A percentile compares a stretch with the other conserved stretches of the same genome.
phyloP scores from a whole-genome alignment of 331 rosid genomes.

The Spiraea crenata region DNA sequence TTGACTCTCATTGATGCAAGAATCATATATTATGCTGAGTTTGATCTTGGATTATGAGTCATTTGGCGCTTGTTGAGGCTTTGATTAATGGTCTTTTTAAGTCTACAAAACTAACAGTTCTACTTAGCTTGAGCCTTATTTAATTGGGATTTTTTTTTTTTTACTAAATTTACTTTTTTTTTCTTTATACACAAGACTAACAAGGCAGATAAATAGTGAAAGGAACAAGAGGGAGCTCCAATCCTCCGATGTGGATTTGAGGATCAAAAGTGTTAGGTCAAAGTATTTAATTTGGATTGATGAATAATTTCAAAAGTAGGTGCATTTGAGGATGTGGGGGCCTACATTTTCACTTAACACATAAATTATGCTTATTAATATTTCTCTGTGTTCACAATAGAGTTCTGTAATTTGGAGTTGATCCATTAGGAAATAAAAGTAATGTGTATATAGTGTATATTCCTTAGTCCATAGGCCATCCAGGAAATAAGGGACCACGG shows the following conservation, averaged over 20 bases:
- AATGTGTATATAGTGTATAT: too few relatives aligned
- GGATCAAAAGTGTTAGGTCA: constrained; percentile 35
- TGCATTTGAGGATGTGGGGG: constrained; percentile 31
- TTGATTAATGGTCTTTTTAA: too few relatives aligned
- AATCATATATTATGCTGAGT: too few relatives aligned
- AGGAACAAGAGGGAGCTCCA: constrained; percentile 9
- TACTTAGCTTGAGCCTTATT: neutral
- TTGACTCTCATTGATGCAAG: too few relatives aligned
- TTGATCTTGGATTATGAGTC: too few relatives aligned
- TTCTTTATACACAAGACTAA: neutral
- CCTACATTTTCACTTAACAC: constrained; percentile 24
- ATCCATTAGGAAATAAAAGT: neutral
- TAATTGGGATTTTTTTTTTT: neutral
- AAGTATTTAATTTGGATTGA: constrained; percentile 27
- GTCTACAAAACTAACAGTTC: neutral
- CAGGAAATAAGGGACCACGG: neutral
- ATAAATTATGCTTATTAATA: constrained; percentile 29
- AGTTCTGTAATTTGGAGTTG: constrained; percentile 5
- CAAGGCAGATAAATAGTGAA: constrained; percentile 7
- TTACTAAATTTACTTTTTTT: neutral
- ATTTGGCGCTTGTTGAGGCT: too few relatives aligned
- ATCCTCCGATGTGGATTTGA: constrained; percentile 42
- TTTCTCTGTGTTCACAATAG: constrained; percentile 25
- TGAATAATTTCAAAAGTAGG: constrained; percentile 41
- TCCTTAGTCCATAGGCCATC: neutral